phyloP scores from a whole-genome alignment of 2,329 filamentous ascomycete species.

The Colletotrichum eremochloae region DNA sequence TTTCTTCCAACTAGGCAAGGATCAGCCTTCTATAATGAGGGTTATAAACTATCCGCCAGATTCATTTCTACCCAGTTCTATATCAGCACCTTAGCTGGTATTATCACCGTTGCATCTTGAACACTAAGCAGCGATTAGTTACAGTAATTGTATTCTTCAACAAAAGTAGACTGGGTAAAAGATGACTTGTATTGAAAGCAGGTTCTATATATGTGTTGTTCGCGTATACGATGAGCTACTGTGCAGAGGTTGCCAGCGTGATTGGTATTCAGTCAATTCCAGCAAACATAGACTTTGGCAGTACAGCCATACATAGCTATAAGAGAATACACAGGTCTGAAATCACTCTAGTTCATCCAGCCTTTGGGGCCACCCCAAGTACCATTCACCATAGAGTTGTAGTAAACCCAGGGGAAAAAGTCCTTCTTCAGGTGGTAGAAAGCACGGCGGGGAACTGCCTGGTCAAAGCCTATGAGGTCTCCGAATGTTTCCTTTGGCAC shows the following conservation, averaged over 20 bases:
- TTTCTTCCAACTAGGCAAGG: too few relatives aligned
- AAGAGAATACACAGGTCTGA: neutral
- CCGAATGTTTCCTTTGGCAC: constrained; percentile 74
- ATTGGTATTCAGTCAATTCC: neutral
- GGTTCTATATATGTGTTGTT: neutral
- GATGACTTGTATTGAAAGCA: too few relatives aligned
- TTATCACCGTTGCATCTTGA: too few relatives aligned
- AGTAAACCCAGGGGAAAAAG: constrained; percentile 77
- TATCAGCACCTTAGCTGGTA: too few relatives aligned
- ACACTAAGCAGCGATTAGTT: too few relatives aligned
- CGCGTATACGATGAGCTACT: neutral
- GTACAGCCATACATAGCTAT: neutral
- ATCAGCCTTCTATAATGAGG: too few relatives aligned
- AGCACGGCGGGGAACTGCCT: constrained; percentile 65
- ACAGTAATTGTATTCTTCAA: too few relatives aligned
- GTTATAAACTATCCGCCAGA: too few relatives aligned
- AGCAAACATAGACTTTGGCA: neutral
- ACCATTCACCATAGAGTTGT: constrained; percentile 70
- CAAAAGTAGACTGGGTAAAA: too few relatives aligned
- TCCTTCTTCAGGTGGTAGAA: constrained; percentile 76
- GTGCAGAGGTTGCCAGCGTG: too few relatives aligned
- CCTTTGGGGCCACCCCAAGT: constrained; percentile 73
- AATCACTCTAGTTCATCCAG: constrained; percentile 48
- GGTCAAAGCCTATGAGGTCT: constrained; percentile 67
- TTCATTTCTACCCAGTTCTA: too few relatives aligned